phyloP scores from a whole-genome alignment of 257 asterid genomes.

The Jacaranda mimosifolia region DNA sequence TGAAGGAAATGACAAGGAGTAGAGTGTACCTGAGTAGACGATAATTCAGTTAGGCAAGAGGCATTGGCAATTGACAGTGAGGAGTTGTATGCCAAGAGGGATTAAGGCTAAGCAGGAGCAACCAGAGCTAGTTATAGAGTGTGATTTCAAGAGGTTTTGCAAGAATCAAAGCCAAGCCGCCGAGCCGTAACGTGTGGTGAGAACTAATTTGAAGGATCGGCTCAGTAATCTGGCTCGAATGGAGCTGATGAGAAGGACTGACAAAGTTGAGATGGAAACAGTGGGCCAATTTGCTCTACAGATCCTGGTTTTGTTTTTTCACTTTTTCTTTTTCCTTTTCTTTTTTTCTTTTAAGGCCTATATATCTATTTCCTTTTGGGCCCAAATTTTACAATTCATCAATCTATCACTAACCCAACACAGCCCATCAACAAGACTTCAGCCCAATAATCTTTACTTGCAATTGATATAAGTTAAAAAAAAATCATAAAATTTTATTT shows the following conservation, averaged over 20 bases:
- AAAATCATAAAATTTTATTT: too few relatives aligned
- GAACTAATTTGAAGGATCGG: not conserved
- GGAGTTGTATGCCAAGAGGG: not conserved
- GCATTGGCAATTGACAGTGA: not conserved
- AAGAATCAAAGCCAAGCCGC: not conserved
- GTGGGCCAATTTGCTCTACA: not conserved
- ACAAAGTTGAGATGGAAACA: not conserved
- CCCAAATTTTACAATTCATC: too few relatives aligned
- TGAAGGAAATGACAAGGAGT: not conserved
- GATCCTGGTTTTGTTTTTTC: too few relatives aligned
- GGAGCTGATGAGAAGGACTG: slow-evolving; percentile 5
- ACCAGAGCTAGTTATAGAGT: not conserved
- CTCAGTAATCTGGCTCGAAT: slow-evolving; percentile 8
- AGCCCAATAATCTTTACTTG: too few relatives aligned
- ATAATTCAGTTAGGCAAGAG: not conserved
- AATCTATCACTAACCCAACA: too few relatives aligned
- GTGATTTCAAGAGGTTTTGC: not conserved
- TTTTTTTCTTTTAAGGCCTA: too few relatives aligned
- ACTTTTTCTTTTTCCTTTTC: too few relatives aligned
- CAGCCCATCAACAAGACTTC: too few relatives aligned
- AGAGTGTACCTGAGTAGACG: slow-evolving; percentile 6
- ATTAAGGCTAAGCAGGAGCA: slow-evolving; percentile 12
- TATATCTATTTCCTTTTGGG: too few relatives aligned
- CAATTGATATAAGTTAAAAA: too few relatives aligned
- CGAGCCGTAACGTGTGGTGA: not conserved